These are phyloP conservation scores for Paramecium biaurelia DNA, from an alignment of 73 alveolate genomes.

Conservation along the genomic window DNA sequence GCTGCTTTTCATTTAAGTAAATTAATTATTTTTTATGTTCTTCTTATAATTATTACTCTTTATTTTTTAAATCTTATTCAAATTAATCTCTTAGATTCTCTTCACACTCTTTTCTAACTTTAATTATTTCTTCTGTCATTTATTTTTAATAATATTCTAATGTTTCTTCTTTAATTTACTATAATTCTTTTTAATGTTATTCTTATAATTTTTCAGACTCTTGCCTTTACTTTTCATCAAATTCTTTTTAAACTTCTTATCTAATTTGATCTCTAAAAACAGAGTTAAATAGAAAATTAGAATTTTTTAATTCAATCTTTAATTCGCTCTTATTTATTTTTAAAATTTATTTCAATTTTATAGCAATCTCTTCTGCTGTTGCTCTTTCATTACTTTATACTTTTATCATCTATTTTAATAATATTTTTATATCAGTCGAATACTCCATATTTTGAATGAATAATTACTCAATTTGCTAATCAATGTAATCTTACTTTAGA, in stretches of 20 bases:
- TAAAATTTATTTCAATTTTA: background rate
- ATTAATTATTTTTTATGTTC: no score
- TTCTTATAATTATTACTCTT: background rate
- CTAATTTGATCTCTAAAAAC: background rate
- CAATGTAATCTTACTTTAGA: background rate
- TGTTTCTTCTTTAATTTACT: background rate
- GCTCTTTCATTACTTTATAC: background rate
- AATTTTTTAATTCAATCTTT: no score
- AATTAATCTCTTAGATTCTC: background rate
- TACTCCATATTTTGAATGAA: background rate
- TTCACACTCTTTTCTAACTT: background rate
- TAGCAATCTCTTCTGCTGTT: background rate
- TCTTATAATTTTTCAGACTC: background rate
- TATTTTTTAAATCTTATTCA: background rate
- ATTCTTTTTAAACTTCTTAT: background rate
- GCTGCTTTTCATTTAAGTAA: background rate
- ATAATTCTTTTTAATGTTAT: background rate
- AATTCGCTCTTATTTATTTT: background rate
- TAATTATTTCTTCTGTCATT: background rate
- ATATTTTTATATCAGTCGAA: background rate
- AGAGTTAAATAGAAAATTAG: background rate
- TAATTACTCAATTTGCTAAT: background rate
- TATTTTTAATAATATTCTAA: background rate
- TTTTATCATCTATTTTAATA: background rate
- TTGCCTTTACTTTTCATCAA: background rate